Base-by-base conservation (phyloP, 176 grass and related monocot genomes). In the Musa itinerans region DNA sequence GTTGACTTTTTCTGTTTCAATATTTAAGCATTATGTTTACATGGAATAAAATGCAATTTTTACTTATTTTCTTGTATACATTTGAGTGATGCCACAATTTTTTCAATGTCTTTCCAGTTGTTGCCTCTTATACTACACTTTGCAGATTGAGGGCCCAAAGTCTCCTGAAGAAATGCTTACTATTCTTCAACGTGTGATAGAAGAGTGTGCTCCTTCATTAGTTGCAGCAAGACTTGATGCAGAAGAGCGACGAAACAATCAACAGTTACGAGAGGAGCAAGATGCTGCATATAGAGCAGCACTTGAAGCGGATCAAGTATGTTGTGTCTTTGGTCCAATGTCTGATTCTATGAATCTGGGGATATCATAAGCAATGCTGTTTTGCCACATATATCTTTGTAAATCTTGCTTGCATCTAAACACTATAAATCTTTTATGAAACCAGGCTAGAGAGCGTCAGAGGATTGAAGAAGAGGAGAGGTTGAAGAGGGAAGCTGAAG, bases 281-380 rank as follows among this genome's bases (percentile, higher is more conserved):
- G 95, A 99, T 89, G 84, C 78, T 89, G 95, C 88, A 51, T 99
- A 94, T 78, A 82, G 88, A 86, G 86, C 88, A 78, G 95, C 95
- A 74, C 88, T 99, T 71, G 95, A 99, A 94, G 88, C 88, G 89
- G 95, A 99, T 63, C 90, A 81, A 83, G 95, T 94, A 86, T 73
- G 55, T 10, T 89, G 57, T 20, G 76, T 81, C 49, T 50, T 67
- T 78, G 9, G 10, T 51, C 51, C 12, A 75, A 53, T 24, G 50
- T 34, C 1, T 65, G 43, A 15, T 77, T 65, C 68, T 83, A 24
- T 24, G 23, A 23, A 25, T 65, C 11, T 65, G 19, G 2, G 63
- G 17, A 23, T 1, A 65, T 65, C 1, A 13, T 66, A 10, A 66
- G 29, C 29, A 29, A 29, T 29, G 2, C 29, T 29, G 29, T 16